A percentile compares a stretch with the other conserved stretches of the same genome.
Conservation (phyloP, 129 eudicot genomes). For the Chrysanthemum makinoi region DNA sequence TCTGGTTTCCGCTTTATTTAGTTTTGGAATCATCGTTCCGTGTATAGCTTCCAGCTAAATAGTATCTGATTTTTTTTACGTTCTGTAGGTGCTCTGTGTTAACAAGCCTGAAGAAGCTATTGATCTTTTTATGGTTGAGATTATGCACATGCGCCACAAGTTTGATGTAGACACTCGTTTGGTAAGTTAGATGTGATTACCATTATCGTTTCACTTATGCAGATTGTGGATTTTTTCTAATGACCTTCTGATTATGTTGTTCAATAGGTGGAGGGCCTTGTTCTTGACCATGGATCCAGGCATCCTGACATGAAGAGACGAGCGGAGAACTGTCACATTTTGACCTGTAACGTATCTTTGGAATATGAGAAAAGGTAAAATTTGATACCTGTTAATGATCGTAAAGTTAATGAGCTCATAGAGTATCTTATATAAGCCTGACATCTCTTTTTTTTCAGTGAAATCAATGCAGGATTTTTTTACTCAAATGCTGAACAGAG, state of each 20-base stretch:
- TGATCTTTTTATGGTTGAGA: slow-evolving; percentile 98
- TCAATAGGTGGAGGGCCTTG: slow-evolving; percentile 90
- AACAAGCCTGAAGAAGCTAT: slow-evolving; percentile 90
- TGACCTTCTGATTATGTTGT: slow-evolving; percentile 14
- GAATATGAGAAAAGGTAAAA: slow-evolving; percentile 96
- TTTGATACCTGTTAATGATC: not conserved
- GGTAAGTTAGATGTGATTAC: slow-evolving; percentile 46
- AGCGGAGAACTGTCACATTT: slow-evolving; percentile 91
- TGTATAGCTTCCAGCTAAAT: not conserved
- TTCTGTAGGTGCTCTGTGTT: slow-evolving; percentile 77
- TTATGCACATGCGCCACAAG: slow-evolving; percentile 99
- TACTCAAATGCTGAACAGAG: slow-evolving; percentile 87
- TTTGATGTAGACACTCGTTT: slow-evolving; percentile 97
- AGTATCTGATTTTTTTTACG: not conserved
- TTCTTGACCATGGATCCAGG: slow-evolving; percentile 98
- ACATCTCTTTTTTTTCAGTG: slow-evolving; percentile 46
- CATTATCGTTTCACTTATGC: not conserved
- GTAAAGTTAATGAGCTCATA: not conserved
- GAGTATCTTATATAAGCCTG: not conserved
- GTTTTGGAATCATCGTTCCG: not conserved
- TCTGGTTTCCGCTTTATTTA: not conserved
- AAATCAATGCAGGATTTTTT: slow-evolving; percentile 93
- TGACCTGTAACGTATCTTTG: slow-evolving; percentile 90
- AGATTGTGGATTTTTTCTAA: not conserved
- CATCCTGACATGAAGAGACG: slow-evolving; percentile 99